A percentile compares a stretch with the other conserved stretches of the same genome.
Evolutionary conservation across 495 filamentous ascomycete species (phyloP).

Genomic region (Symbiotaphrina buchneri): DNA sequence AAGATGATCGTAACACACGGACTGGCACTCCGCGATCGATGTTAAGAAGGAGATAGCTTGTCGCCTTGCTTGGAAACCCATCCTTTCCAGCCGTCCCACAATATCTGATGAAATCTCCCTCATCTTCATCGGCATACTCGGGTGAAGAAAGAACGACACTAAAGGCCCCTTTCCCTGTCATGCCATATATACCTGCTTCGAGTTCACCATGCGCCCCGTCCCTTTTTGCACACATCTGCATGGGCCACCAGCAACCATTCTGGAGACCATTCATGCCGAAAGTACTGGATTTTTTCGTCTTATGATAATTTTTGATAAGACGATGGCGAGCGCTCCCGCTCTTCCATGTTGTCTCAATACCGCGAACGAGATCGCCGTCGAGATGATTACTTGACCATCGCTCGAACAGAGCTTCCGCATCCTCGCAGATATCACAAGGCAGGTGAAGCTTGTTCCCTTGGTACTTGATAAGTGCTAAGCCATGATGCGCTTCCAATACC

Average conservation of each 20-base stretch:
- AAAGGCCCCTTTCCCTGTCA: constrained; percentile 13
- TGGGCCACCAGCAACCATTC: constrained; percentile 34
- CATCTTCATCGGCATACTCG: constrained; percentile 20
- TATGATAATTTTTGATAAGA: constrained; percentile 5
- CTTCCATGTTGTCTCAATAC: constrained; percentile 13
- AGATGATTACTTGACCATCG: constrained; percentile 18
- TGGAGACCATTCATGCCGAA: constrained; percentile 22
- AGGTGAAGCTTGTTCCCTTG: constrained; percentile 5
- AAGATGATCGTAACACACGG: constrained; percentile 22
- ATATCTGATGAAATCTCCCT: constrained; percentile 23
- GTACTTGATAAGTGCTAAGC: constrained; percentile 12
- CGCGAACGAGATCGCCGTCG: constrained; percentile 22
- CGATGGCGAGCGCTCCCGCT: too few species aligned
- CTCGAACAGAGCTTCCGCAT: constrained; percentile 16
- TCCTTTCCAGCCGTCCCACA: constrained; percentile 22
- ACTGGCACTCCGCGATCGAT: constrained; percentile 10
- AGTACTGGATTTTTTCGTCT: too few species aligned
- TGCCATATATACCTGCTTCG: constrained; percentile 25
- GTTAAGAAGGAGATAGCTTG: constrained; percentile 16
- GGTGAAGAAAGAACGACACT: constrained; percentile 19
- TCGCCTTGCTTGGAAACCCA: constrained; percentile 12
- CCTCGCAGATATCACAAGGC: constrained; percentile 19
- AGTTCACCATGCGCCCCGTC: constrained; percentile 31
- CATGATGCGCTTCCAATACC: constrained; percentile 15
- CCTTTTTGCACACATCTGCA: constrained; percentile 23